Evolutionary conservation across 306 rosid species (phyloP), one percentile per base, ranked within the genome.

Genomic region (Canavalia gladiata): DNA sequence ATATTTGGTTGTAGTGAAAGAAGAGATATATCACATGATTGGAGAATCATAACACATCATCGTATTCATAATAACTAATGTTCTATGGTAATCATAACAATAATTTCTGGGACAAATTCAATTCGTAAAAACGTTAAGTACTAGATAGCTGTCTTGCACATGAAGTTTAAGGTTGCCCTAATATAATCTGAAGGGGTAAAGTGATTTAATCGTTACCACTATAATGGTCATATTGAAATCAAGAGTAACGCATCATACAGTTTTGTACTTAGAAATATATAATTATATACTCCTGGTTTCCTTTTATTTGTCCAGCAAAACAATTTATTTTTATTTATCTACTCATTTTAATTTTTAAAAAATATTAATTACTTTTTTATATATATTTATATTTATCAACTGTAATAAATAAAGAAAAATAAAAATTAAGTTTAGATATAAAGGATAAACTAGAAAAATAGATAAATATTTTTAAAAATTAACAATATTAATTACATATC

Each of bases 11-110:
- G 6, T 9, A 29, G 13, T 2, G 50, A 8, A 7, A 18, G 25
- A 12, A 65, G 41, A 8, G 50, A 58, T 25, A 70, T 29, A 72
- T 60, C 78, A 80, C 62, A 80, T 46, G 77, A 69, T 60, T 72
- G 52, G 37, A 62, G 46, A 62, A 79, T 79, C 66, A 63, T 60
- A 6, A 6, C 72, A 41, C 43, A 60, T 3, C 49, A 41, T 56
- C 60, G 2, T 54, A 30, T 13, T 81, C 80, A 73, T 63, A 12
- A 73, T 62, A 30, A 30, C 49, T 0, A 5, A 9, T 52, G 39
- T 39, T 37, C 30, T 8, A 18, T 13, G 10, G 7, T 49, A 10
- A 72, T 29, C 66, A 31, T 29, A 9, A 33, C 25, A 47, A 46
- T 29, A 35, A 13, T 56, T 64, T 25, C 0, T 12, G 7, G 25